These are phyloP conservation scores for Malus hybrid DNA, from an alignment of 331 rosid species.

Conservation along the genomic window DNA sequence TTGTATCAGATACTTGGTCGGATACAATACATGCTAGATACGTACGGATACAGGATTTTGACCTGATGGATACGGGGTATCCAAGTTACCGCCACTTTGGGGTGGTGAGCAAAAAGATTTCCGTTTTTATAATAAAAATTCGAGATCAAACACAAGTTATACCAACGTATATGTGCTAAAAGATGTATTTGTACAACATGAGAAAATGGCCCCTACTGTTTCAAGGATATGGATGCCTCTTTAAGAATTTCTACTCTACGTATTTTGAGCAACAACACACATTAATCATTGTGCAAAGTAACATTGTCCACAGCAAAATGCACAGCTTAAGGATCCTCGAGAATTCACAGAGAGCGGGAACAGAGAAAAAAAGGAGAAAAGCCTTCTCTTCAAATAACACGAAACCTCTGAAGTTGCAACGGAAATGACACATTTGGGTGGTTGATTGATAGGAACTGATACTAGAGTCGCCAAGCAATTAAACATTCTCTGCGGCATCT, in stretches of 20 bases:
- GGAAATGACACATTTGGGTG: conserved; percentile 11
- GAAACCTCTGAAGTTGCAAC: conserved; percentile 18
- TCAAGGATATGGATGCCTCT: not conserved
- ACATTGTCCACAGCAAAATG: conserved; percentile 4
- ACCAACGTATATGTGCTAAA: not conserved
- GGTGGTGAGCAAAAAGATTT: too few species aligned
- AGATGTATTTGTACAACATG: not conserved
- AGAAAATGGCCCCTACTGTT: not conserved
- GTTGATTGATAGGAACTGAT: conserved; percentile 9
- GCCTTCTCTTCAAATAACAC: conserved; percentile 14
- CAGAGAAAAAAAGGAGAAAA: not conserved
- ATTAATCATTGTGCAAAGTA: not conserved
- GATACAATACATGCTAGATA: too few species aligned
- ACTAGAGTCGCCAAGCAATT: conserved; percentile 24
- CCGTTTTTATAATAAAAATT: too few species aligned
- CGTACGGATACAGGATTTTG: too few species aligned
- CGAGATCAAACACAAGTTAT: too few species aligned
- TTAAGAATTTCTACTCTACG: not conserved
- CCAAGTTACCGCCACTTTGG: too few species aligned
- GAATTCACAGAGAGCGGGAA: not conserved
- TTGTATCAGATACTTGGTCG: too few species aligned
- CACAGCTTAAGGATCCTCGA: conserved; percentile 12
- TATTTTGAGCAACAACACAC: conserved; percentile 6
- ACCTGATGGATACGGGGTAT: too few species aligned
- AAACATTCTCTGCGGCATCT: conserved; percentile 52